These are phyloP conservation scores for Ganoderma sp. DNA, from an alignment of 1,284 basidiomycete genomes.

Conservation along the genomic window DNA sequence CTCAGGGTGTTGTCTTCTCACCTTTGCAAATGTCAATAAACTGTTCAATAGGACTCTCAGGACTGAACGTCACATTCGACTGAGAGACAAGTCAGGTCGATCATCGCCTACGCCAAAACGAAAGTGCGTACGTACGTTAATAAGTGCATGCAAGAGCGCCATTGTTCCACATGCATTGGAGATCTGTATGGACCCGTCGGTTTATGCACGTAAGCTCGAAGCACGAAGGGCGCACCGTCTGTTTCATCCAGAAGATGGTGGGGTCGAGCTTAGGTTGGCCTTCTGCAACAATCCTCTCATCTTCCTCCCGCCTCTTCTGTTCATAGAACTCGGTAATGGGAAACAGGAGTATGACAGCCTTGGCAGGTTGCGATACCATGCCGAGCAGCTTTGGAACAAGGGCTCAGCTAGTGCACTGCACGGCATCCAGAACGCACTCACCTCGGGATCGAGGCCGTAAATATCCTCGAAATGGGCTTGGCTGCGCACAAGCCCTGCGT, in stretches of 20 bases:
- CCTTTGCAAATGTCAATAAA: constrained; percentile 72
- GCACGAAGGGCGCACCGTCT: constrained; percentile 60
- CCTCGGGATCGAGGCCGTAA: constrained; percentile 81
- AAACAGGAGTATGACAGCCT: constrained; percentile 85
- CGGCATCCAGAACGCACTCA: constrained; percentile 36
- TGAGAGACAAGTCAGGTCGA: constrained; percentile 35
- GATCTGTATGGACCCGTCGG: constrained; percentile 56
- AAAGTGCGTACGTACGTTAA: constrained; percentile 59
- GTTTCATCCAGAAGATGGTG: constrained; percentile 76
- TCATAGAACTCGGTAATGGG: constrained; percentile 66
- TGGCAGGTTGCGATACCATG: constrained; percentile 73
- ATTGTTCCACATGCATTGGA: constrained; percentile 91
- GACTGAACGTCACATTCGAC: constrained; percentile 61
- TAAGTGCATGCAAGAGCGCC: constrained; percentile 81
- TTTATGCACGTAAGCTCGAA: background rate
- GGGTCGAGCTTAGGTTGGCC: constrained; percentile 63
- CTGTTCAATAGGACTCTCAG: constrained; percentile 61
- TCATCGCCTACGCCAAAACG: background rate
- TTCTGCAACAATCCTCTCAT: constrained; percentile 50
- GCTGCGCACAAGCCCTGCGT: constrained; percentile 69
- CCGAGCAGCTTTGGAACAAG: constrained; percentile 58
- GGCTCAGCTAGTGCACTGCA: background rate
- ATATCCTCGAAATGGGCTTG: constrained; percentile 78
- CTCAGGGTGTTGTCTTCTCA: constrained; percentile 32
- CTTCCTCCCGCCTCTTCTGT: constrained; percentile 60